Percentiles rank a stretch among this genome's conserved stretches.
These are phyloP conservation scores for Coemansia sp. DNA, from an alignment of 192 early-diverging fungal species.

Conservation along the genomic window DNA sequence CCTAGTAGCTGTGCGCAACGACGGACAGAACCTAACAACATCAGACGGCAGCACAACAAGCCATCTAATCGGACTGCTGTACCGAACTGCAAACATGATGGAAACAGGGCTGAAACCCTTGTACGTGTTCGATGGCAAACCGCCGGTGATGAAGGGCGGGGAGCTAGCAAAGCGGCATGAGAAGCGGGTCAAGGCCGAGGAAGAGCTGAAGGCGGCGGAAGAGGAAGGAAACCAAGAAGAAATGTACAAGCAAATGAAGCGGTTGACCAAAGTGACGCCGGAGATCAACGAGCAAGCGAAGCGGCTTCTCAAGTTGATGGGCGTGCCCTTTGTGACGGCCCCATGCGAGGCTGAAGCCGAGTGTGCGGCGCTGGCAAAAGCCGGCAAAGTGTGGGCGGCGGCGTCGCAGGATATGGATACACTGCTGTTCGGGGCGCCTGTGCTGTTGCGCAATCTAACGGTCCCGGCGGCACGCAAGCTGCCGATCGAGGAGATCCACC, in stretches of 20 bases:
- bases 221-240: conserved; percentile 77
- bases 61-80: conserved; percentile 96
- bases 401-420: conserved; percentile 99
- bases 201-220: conserved; percentile 68
- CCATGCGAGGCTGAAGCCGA: conserved; percentile 98
- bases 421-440: conserved; percentile 86
- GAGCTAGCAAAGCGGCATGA: conserved; percentile 80
- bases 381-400: conserved; percentile 91
- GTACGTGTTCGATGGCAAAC: conserved; percentile 99
- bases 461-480: conserved; percentile 86
- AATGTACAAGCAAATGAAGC: conserved; percentile 80
- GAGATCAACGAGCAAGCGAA: conserved; percentile 95
- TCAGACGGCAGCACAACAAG: conserved; percentile 92
- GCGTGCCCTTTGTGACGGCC: conserved; percentile 90
- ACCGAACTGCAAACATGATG: conserved; percentile 94
- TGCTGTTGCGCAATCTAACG: conserved; percentile 90
- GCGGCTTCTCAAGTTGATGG: conserved; percentile 84
- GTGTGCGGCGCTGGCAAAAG: conserved; percentile 87
- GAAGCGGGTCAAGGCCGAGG: conserved; percentile 68
- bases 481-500: conserved; percentile 86
- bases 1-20: conserved; percentile 91
- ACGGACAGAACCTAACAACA: conserved; percentile 87
- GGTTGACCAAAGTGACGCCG: conserved; percentile 88
- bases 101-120: conserved; percentile 95
- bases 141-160: conserved; percentile 86